Percentiles rank a stretch among this genome's conserved stretches.
Evolutionary conservation across 306 rosid genomes (phyloP).

Genomic region (Benincasa hispida): DNA sequence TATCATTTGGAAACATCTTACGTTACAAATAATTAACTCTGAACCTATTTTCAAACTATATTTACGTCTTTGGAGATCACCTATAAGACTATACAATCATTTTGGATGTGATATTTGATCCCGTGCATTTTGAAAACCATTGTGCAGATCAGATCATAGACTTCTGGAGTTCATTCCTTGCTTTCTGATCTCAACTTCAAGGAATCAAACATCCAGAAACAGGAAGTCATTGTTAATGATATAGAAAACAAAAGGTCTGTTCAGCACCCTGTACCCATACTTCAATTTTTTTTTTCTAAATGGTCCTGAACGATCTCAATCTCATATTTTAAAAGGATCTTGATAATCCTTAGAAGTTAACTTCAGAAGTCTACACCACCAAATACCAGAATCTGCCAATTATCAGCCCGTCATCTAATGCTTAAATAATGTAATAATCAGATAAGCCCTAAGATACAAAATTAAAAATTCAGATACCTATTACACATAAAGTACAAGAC

Average conservation of each 20-base stretch:
- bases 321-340: not conserved
- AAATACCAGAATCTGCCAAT: not conserved
- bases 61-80: not conserved
- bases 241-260: not conserved
- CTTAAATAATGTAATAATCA: not conserved
- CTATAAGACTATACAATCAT: not conserved
- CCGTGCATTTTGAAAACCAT: not conserved
- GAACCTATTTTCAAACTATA: not conserved
- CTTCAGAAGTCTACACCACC: not conserved
- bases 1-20: not conserved
- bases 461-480: not conserved
- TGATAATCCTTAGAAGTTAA: not conserved
- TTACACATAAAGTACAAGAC: not conserved
- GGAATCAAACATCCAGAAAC: not conserved
- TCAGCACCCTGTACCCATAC: not conserved
- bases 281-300: not conserved
- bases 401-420: not conserved
- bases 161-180: not conserved
- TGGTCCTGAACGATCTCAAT: not conserved
- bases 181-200: not conserved
- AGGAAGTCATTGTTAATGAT: not conserved
- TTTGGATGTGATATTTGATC: not conserved
- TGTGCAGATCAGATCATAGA: not conserved
- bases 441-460: not conserved
- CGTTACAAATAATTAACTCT: not conserved